Evolutionary conservation across 805 yeast species (phyloP).

Genomic region (Yamadazyma endophytica): DNA sequence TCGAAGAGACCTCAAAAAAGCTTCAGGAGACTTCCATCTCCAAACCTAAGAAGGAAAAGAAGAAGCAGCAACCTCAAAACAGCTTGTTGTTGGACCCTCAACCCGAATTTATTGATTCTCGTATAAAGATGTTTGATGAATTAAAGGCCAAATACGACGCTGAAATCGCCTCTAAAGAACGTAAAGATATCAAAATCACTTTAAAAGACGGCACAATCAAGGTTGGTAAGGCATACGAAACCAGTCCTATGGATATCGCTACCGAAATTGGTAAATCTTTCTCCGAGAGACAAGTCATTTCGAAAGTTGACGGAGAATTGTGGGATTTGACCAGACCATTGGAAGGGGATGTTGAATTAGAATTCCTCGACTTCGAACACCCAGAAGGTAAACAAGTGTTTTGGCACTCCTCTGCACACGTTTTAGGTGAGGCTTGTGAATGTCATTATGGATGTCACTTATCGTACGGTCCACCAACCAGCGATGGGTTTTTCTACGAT

Average conservation of each 20-base stretch:
- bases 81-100: slow-evolving; percentile 59
- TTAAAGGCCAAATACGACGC: slow-evolving; percentile 76
- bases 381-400: slow-evolving; percentile 95
- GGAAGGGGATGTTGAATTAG: slow-evolving; percentile 65
- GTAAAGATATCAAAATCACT: slow-evolving; percentile 65
- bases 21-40: slow-evolving; percentile 28
- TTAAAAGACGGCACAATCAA: slow-evolving; percentile 81
- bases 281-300: slow-evolving; percentile 82
- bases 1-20: slow-evolving; percentile 28
- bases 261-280: slow-evolving; percentile 80
- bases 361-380: slow-evolving; percentile 84
- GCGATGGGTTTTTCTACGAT: slow-evolving; percentile 96
- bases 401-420: slow-evolving; percentile 99
- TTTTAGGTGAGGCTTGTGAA: slow-evolving; percentile 96
- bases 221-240: slow-evolving; percentile 82
- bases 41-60: slow-evolving; percentile 15
- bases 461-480: slow-evolving; percentile 89
- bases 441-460: slow-evolving; percentile 93
- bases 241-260: slow-evolving; percentile 86
- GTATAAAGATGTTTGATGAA: slow-evolving; percentile 75
- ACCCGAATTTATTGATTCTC: slow-evolving; percentile 78
- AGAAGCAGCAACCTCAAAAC: slow-evolving; percentile 35
- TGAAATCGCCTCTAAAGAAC: slow-evolving; percentile 56
- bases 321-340: slow-evolving; percentile 97
- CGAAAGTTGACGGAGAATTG: slow-evolving; percentile 83